Evolutionary conservation across 139 green algal genomes (phyloP).

Genomic region (Chara braunii): DNA sequence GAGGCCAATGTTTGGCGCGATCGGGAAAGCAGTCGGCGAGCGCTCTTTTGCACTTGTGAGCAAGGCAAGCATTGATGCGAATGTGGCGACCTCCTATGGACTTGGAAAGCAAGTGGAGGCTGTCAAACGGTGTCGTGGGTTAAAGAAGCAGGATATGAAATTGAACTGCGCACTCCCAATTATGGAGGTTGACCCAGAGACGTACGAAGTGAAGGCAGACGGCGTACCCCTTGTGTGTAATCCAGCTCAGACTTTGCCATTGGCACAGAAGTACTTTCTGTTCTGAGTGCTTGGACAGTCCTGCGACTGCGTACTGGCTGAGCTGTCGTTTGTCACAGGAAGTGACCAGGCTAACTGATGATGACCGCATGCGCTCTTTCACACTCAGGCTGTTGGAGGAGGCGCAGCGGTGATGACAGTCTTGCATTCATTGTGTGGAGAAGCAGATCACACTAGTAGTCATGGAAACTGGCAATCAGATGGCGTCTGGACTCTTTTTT

Average conservation of each 20-base stretch:
- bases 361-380: too few species aligned
- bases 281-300: too few species aligned
- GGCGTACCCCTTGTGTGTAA: constrained; percentile 39
- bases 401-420: too few species aligned
- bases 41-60: constrained; percentile 43
- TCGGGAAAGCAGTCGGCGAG: constrained; percentile 35
- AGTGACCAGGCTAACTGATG: too few species aligned
- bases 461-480: too few species aligned
- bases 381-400: too few species aligned
- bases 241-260: constrained; percentile 34
- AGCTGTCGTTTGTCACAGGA: too few species aligned
- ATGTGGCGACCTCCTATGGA: constrained; percentile 22
- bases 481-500: too few species aligned
- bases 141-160: constrained; percentile 50
- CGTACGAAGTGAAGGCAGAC: constrained; percentile 48
- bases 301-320: too few species aligned
- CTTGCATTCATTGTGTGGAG: too few species aligned
- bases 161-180: constrained; percentile 38
- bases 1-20: constrained; percentile 40
- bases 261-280: constrained; percentile 48
- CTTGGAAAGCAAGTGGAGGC: constrained; percentile 35
- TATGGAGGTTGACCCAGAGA: constrained; percentile 49
- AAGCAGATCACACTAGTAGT: too few species aligned
- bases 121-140: constrained; percentile 16
- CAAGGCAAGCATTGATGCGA: constrained; percentile 15